Base-by-base conservation (phyloP, 2,329 filamentous ascomycete genomes). In the Phialophora chinensis region DNA sequence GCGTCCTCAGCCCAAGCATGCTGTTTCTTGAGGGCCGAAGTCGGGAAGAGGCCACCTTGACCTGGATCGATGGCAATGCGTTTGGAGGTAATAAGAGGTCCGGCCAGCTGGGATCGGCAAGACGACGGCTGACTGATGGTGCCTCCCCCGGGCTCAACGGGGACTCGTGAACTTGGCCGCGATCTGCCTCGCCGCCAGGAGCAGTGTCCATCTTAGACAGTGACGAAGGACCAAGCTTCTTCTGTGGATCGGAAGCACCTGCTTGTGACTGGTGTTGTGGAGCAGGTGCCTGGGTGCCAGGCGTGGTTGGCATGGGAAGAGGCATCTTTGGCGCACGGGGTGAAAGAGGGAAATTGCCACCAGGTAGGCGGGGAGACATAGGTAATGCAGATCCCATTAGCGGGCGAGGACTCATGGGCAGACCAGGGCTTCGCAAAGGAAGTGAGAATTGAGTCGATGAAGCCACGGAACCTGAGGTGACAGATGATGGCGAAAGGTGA, bases 11-110 rank as follows among this genome's bases (percentile, higher is more conserved):
- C 1, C 89, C 91, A 74, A 97, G 82, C 72, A 95, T 86, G 76
- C 93, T 97, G 44, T 92, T 88, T 69, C 94, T 85, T 0, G 94
- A 97, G 14, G 94, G 95, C 75, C 92, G 93, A 83, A 99, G 88
- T n/a, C 95, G 89, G 25, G 95, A 98, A 4, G 95, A 98, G 3
- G 93, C 92, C 3, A 97, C 94, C 76, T 87, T 91, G 56, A 97
- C 88, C 69, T 91, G 87, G 63, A 99, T 90, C 1, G 91, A 92
- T 3, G 92, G 91, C 7, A 99, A 83, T 5, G 93, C 93, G 76
- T 96, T 96, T 0, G 95, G 94, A 10, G 93, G 89, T 1, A 99
- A 83, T 25, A 98, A 80, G 7, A 98, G 84, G 69, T 92, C 91
- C 0, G 94, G 93, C 75, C 93, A 94, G 71, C 96, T 91, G 0